Base-by-base conservation (phyloP, 1,284 basidiomycete species). In the Polyporus tsugae region DNA sequence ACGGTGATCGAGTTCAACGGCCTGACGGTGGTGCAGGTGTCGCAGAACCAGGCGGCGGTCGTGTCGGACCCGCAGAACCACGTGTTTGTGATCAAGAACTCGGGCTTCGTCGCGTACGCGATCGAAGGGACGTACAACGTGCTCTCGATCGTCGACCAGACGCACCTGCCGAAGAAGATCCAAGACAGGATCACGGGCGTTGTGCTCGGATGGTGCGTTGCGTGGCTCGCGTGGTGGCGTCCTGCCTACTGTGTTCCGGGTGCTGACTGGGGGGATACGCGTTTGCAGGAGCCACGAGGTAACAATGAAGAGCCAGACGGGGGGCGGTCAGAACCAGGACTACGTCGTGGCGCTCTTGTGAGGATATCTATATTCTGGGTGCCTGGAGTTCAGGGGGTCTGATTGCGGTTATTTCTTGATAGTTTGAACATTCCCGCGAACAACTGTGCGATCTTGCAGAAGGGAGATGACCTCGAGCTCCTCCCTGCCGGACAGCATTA, bases 401-500 rank as follows among this genome's bases (percentile, higher is more conserved):
- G 33, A 22, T 15, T 42, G 46, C 22, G 60, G 35, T 67, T 39
- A 39, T 22, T 2, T 15, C 10, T 49, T 60, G 10, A 29, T 65
- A 92, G 90, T 81, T 79, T 94, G 75, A 91, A 94, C 72, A 93
- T 94, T 60, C 93, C 92, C 6, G 93, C 93, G 29, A 94, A 89
- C 75, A 94, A 94, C 77, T 94, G 93, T 74, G 93, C 92, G 25
- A 91, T 94, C 68, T 82, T 94, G 58, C 92, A 94, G 78, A 85
- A 87, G 29, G 92, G 90, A n/a, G 91, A 94, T 73, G 91, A 94
- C 62, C 83, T 94, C 41, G 88, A 92, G 74, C 83, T 93, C 6
- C 83, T 94, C 19, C 84, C 89, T 60, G 92, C 93, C 46, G 92
- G 92, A 6, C 92, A 94, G 75, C 92, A 92, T 67, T 93, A 89